Base-by-base conservation (phyloP, 306 rosid genomes). In the Inga leiocalycina region DNA sequence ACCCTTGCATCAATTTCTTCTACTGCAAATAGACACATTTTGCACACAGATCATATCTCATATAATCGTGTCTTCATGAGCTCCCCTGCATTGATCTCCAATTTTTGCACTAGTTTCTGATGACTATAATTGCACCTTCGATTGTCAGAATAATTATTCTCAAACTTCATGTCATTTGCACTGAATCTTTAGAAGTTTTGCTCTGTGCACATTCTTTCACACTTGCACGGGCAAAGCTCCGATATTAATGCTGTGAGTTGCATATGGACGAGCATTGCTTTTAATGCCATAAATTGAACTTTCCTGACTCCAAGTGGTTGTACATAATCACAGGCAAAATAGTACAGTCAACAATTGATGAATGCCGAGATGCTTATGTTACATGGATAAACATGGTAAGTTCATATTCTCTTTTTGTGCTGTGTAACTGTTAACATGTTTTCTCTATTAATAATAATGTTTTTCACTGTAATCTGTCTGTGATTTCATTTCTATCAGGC, bases 341-440 rank as follows among this genome's bases (percentile, higher is more conserved):
- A 78, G 89, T 94, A 83, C 97, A 97, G 77, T 91, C 99, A 81
- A 94, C 99, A 45, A 13, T 92, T 78, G 99, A 97, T 61, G 99
- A 97, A 89, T 94, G 99, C 83, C 90, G 94, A 81, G 99, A 97
- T 49, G 98, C 94, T 70, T 92, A 88, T 83, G 88, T 86, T 35
- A 68, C 80, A 30, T 94, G 97, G 98, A 87, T 92, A 22, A 77
- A 80, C 78, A 91, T 92, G 99, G 99, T 89, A 85, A 57, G 54
- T 52, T 46, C 8, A 34, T 77, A 9, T 79, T 70, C 34, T 73
- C 67, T 77, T 51, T 6, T 77, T 22, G 76, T 78, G 32, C 64
- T 24, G 6, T 59, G 10, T 10, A 27, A 9, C 16, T 16, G 11
- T 43, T 32, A n/a, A 10, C 62, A 44, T 73, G 12, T 32, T 51